Evolutionary conservation across 148 eudicot genomes (phyloP).

Genomic region (Spergularia bocconei): DNA sequence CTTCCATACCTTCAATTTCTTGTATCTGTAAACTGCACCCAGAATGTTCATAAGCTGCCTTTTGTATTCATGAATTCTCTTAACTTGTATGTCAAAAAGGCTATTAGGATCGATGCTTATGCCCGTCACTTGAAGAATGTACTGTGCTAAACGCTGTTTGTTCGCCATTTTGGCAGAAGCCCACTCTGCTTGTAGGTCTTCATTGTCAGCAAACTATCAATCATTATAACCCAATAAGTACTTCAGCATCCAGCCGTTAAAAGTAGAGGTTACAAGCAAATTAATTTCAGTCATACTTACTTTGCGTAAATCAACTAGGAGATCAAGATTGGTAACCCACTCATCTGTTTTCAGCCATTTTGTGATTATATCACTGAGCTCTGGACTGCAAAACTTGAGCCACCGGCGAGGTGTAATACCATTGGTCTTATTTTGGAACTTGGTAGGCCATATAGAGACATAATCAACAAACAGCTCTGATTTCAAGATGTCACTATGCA

Average conservation of each 20-base stretch:
- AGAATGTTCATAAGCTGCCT: constrained; percentile 92
- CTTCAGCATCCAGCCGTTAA: neutral
- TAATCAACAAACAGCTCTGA: constrained; percentile 90
- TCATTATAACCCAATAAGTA: constrained; percentile 1
- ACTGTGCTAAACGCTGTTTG: constrained; percentile 80
- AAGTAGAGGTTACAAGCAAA: neutral
- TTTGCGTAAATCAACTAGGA: constrained; percentile 66
- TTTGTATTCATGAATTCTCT: constrained; percentile 96
- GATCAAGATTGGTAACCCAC: constrained; percentile 95
- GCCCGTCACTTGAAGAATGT: constrained; percentile 76
- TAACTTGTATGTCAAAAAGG: constrained; percentile 96
- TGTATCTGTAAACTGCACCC: constrained; percentile 87
- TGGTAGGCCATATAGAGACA: constrained; percentile 92
- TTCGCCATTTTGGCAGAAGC: constrained; percentile 93
- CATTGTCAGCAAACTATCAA: constrained; percentile 76
- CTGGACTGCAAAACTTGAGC: constrained; percentile 92
- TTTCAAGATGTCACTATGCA: constrained; percentile 93
- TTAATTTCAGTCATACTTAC: constrained; percentile 39
- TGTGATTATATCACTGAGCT: constrained; percentile 85
- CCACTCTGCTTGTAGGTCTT: constrained; percentile 83
- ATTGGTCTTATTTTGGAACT: constrained; percentile 96
- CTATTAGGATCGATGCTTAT: constrained; percentile 80
- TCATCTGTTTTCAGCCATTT: constrained; percentile 90
- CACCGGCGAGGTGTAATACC: constrained; percentile 98
- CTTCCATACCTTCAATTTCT: constrained; percentile 78